These are phyloP conservation scores for Yamadazyma paraphyllophila DNA, from an alignment of 805 yeast genomes.

Conservation along the genomic window DNA sequence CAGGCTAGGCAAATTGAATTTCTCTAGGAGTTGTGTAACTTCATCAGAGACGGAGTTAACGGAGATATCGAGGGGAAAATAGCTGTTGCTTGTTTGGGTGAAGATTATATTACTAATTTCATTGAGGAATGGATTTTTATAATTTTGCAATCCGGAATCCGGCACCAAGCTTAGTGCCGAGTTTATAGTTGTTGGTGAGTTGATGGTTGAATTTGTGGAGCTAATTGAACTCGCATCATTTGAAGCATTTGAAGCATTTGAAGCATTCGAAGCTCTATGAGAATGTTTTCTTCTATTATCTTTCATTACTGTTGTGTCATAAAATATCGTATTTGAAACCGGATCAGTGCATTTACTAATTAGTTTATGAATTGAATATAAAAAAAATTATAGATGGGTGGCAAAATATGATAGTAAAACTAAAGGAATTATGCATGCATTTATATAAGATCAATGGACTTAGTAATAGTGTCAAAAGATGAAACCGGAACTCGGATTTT, in stretches of 20 bases:
- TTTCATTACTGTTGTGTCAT: not conserved
- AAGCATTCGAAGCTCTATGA: not conserved
- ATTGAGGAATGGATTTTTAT: not conserved
- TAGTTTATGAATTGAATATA: not conserved
- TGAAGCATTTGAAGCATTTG: too few relatives aligned
- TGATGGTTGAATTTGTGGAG: not conserved
- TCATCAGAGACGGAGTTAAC: not conserved
- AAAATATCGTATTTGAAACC: not conserved
- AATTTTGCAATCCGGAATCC: not conserved
- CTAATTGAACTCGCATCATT: not conserved
- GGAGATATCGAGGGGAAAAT: conserved; percentile 8
- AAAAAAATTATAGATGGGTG: too few relatives aligned
- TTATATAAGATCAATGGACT: not conserved
- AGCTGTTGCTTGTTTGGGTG: conserved; percentile 2
- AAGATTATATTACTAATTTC: conserved; percentile 6
- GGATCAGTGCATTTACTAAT: too few relatives aligned
- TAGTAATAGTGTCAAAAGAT: not conserved
- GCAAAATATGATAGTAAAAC: not conserved
- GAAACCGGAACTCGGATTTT: not conserved
- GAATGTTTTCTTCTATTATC: not conserved
- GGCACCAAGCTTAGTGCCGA: not conserved
- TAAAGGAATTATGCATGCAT: not conserved
- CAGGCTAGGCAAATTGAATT: not conserved
- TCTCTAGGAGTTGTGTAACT: not conserved
- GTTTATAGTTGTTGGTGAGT: too few relatives aligned